A percentile compares a stretch with the other conserved stretches of the same genome.
Conservation (phyloP, 495 filamentous ascomycete species). For the Penicillium diatomitis region DNA sequence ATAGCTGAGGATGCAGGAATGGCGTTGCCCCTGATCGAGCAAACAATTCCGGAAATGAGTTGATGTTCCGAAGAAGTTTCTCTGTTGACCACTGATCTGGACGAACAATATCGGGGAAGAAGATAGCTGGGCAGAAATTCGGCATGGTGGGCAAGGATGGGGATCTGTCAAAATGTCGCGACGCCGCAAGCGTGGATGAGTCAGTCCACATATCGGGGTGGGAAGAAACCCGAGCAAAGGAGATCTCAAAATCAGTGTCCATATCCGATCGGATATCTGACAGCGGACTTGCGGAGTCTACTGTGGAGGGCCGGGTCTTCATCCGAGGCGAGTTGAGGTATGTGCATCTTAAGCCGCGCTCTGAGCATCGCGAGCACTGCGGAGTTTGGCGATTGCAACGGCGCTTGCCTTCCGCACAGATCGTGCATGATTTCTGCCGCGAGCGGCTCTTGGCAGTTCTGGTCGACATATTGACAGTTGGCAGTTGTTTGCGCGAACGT, state of each 20-base stretch:
- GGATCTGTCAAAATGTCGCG: slow-evolving; percentile 1
- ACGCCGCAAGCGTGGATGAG: not conserved
- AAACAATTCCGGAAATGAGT: slow-evolving; percentile 3
- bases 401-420: slow-evolving; percentile 11
- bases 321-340: not conserved
- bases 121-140: not conserved
- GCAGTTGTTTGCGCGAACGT: not conserved
- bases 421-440: slow-evolving; percentile 10
- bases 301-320: no score
- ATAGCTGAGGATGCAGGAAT: slow-evolving; percentile 9
- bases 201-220: not conserved
- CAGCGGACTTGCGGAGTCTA: no score
- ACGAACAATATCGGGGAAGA: not conserved
- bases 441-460: not conserved
- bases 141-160: not conserved
- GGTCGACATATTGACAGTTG: not conserved
- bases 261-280: no score
- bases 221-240: not conserved
- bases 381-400: slow-evolving; percentile 14
- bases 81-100: slow-evolving; percentile 7
- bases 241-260: no score
- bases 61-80: not conserved
- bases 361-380: slow-evolving; percentile 12
- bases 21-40: slow-evolving; percentile 1
- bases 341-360: slow-evolving; percentile 5